These are phyloP conservation scores for Colletotrichum salicis DNA, from an alignment of 2,329 filamentous ascomycete genomes.

Conservation along the genomic window DNA sequence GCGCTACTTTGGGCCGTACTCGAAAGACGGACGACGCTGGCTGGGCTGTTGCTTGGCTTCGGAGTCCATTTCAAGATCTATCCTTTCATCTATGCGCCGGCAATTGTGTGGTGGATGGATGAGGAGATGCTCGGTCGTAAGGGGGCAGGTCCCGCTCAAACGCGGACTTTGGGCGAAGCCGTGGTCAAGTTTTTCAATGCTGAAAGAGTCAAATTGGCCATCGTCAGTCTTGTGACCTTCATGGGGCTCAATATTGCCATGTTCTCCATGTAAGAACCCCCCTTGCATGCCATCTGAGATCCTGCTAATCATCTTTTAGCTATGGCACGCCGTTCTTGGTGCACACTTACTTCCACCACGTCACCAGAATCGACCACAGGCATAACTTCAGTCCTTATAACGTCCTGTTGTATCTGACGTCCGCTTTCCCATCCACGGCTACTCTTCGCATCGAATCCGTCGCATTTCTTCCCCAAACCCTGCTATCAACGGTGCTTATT, in stretches of 20 bases:
- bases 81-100: slow-evolving; percentile 91
- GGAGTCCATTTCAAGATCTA: slow-evolving; percentile 99
- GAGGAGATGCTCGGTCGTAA: slow-evolving; percentile 53
- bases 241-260: slow-evolving; percentile 78
- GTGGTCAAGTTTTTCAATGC: slow-evolving; percentile 60
- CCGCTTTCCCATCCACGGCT: slow-evolving; percentile 63
- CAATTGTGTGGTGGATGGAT: slow-evolving; percentile 85
- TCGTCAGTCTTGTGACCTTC: slow-evolving; percentile 79
- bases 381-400: slow-evolving; percentile 99
- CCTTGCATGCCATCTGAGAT: neutral
- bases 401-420: slow-evolving; percentile 86
- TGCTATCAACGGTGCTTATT: slow-evolving; percentile 81
- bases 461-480: slow-evolving; percentile 88
- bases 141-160: neutral
- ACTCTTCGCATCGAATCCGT: slow-evolving; percentile 74
- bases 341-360: slow-evolving; percentile 93
- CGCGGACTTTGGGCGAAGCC: slow-evolving; percentile 38
- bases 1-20: slow-evolving; percentile 85
- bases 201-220: slow-evolving; percentile 66
- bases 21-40: slow-evolving; percentile 68
- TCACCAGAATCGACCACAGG: slow-evolving; percentile 92
- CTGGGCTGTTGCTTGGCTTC: slow-evolving; percentile 81
- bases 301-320: slow-evolving; percentile 49
- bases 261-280: slow-evolving; percentile 72
- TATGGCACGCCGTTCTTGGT: slow-evolving; percentile 85